Percentiles rank a stretch among this genome's conserved stretches.
These are phyloP conservation scores for Nissolia schottii DNA, from an alignment of 306 rosid genomes.

Conservation along the genomic window DNA sequence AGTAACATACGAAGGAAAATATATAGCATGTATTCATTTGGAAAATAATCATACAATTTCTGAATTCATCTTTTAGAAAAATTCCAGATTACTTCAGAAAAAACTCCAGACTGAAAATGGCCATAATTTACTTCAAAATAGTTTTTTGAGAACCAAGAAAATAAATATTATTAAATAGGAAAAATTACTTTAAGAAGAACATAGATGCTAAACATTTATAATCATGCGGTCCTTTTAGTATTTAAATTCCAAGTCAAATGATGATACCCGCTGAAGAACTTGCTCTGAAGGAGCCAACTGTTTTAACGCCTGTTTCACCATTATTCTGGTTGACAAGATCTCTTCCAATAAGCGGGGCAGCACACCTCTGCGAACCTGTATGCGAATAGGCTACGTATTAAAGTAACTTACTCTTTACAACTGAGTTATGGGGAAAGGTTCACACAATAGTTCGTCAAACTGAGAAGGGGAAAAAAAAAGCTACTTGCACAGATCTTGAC, in stretches of 20 bases:
- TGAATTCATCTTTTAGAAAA: not conserved
- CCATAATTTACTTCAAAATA: not conserved
- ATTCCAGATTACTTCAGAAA: not conserved
- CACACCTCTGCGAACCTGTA: constrained; percentile 81
- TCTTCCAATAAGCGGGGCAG: constrained; percentile 88
- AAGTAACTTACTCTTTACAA: constrained; percentile 7
- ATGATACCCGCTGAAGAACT: constrained; percentile 81
- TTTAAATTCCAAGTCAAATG: constrained; percentile 13
- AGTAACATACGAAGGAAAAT: not conserved
- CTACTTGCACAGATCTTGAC: not conserved
- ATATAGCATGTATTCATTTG: constrained; percentile 5
- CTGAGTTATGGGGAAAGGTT: not conserved
- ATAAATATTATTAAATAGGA: constrained; percentile 10
- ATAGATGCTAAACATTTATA: constrained; percentile 6
- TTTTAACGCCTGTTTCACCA: constrained; percentile 91
- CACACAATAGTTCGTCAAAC: not conserved
- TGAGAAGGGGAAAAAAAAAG: not conserved
- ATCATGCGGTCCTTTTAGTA: not conserved
- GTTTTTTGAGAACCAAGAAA: not conserved
- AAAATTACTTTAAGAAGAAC: not conserved
- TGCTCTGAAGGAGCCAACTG: constrained; percentile 67
- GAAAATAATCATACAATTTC: constrained; percentile 13
- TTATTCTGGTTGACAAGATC: constrained; percentile 85
- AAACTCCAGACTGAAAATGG: not conserved
- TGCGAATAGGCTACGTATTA: constrained; percentile 13